Evolutionary conservation across 2,329 filamentous ascomycete genomes (phyloP), one percentile per base, ranked within the genome.

Genomic region (Penicillium palitans): DNA sequence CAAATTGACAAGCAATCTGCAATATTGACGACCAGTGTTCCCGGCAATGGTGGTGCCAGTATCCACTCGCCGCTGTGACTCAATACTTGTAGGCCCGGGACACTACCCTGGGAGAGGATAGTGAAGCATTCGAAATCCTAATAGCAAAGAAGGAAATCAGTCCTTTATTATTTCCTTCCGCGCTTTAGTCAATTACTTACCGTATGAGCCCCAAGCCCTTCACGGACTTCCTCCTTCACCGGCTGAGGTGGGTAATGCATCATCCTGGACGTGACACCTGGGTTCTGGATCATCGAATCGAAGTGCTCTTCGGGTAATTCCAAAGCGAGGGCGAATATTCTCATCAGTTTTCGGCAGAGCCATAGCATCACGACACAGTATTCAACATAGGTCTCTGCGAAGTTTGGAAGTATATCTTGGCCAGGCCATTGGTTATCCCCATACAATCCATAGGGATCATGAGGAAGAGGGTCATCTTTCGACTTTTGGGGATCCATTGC

Each of bases 131-230:
- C 77, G 31, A 73, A 79, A 44, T 79, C 67, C 68, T 70, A 12
- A 19, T 3, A 29, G 17, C 1, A 15, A 10, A 21, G n/a, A 17
- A 8, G 6, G 17, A 5, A 19, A 13, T 52, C 12, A 39, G 13
- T 10, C 3, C 9, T 19, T 27, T 5, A 9, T 5, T 12, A 37
- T 35, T 0, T 49, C 4, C 2, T 12, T 45, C 13, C n/a, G 9
- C 2, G 1, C 1, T 27, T 19, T 9, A 12, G 17, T 21, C 39
- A 35, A 40, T 21, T 6, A 17, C 61, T 35, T 41, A 69, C 76
- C 4, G 74, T 78, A 59, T 79, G 76, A 12, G 76, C 76, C 5
- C 74, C 75, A 17, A 78, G 72, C 0, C 77, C 77, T 7, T 72
- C 63, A 1, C 65, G 72, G n/a, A 72, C 66, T 40, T 75, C 70